Base-by-base conservation (phyloP, 371 early-diverging fungal species). In the Apophysomyces variabilis region DNA sequence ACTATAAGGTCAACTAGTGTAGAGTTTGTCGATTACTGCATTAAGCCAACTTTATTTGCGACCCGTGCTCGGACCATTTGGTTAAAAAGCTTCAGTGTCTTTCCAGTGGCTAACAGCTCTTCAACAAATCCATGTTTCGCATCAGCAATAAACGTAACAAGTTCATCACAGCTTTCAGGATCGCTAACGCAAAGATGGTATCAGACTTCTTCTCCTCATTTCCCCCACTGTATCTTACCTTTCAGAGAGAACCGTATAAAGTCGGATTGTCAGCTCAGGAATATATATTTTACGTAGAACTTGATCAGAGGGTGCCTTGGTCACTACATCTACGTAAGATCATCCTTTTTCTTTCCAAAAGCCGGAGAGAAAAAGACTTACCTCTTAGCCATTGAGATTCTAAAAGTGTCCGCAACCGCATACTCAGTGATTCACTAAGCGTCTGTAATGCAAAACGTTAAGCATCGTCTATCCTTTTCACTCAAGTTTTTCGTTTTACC, bases 181-280 rank as follows among this genome's bases (percentile, higher is more conserved):
- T 45, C 46, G 16, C 46, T 45, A 45, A 18, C 1, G n/a, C n/a
- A 6, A 45, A 45, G 16, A 45, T 3, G 1, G 3, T 26, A 26
- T 26, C 32, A 26, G 32, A 26, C 32, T 26, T 26, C 32, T 26
- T 26, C 32, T 26, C 32, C 32, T 26, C 32, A 26, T 26, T 26
- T 0, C 32, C 32, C 0, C 32, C 32, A 18, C 46, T 18, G 13
- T n/a, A n/a, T 13, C n/a, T 7, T 16, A 45, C 46, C 46, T 45
- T 45, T 45, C 46, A 45, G 46, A 45, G 7, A 45, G 46, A 13
- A 45, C 46, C 46, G 16, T 45, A 18, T 45, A 18, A 45, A 45
- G 46, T 45, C 16, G 46, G 7, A 45, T 45, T 18, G 46, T 45
- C 46, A 45, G 46, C 46, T 45, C 46, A 45, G 46, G 46, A 45